Evolutionary conservation across 2,329 filamentous ascomycete genomes (phyloP), one percentile per base, ranked within the genome.

Genomic region (Pestalotiopsis sp.): DNA sequence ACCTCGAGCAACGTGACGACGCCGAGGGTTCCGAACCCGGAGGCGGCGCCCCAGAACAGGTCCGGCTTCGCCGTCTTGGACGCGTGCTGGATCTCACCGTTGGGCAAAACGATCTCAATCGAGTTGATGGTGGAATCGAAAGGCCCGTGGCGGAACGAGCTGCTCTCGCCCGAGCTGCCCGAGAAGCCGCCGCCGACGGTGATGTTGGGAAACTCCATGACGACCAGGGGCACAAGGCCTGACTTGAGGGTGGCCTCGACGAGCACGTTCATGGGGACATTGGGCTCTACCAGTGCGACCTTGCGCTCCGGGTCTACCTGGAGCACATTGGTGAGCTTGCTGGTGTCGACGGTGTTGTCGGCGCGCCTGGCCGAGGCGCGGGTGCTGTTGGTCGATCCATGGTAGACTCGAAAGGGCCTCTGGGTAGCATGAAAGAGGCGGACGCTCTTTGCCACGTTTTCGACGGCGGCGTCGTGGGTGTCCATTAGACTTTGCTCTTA

Each of bases 361-460:
- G 78, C 76, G 60, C 78, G 79, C 38, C 84, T 83, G 23, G 82
- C 80, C 7, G 84, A 84, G 31, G 86, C 85, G 7, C 92, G 89
- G 49, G 92, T 94, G 79, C 89, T 93, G 81, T 93, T 94, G 31
- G 92, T 94, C 0, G 91, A 90, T 70, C 92, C 92, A 79, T 94
- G 92, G 73, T 90, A 92, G 76, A 94, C 90, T n/a, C 91, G 86
- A 79, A 93, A 94, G 2, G 90, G 87, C 75, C 82, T 78, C 68
- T 81, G 77, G 7, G 73, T 76, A 2, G 78, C 74, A 65, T 84
- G 76, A 72, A 88, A 87, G 4, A 81, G 74, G 68, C 78, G 78
- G 39, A 87, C 79, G 25, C 82, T 79, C 39, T 77, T 74, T 0
- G 85, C 80, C 61, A 88, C 81, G 66, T 76, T 73, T 20, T 76